A percentile compares a stretch with the other conserved stretches of the same genome.
phyloP scores from a whole-genome alignment of 148 eudicot genomes.

The Silene uniflora region DNA sequence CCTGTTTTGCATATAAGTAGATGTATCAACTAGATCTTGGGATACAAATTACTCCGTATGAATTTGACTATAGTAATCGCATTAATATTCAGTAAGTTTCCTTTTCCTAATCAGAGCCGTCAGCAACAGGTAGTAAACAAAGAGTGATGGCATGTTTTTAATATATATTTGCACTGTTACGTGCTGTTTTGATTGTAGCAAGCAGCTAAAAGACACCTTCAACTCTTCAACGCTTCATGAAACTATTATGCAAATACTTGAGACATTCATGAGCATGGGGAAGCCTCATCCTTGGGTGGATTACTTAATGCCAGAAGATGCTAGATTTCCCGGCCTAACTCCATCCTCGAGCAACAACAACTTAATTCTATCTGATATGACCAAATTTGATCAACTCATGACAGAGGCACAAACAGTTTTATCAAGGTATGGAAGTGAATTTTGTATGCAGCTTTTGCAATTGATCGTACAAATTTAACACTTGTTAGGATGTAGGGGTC shows the following conservation, averaged over 20 bases:
- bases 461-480: not conserved
- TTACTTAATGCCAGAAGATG: slow-evolving; percentile 73
- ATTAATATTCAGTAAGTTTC: not conserved
- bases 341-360: slow-evolving; percentile 37
- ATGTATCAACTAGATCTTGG: not conserved
- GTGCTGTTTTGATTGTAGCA: slow-evolving; percentile 41
- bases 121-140: not conserved
- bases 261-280: slow-evolving; percentile 69
- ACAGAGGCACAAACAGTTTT: slow-evolving; percentile 66
- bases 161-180: not conserved
- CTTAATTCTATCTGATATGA: slow-evolving; percentile 29
- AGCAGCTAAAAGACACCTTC: slow-evolving; percentile 74
- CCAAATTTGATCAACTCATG: slow-evolving; percentile 79
- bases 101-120: not conserved
- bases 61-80: not conserved
- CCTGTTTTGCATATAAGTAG: not conserved
- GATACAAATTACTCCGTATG: no score
- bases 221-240: slow-evolving; percentile 50
- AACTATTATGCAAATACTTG: slow-evolving; percentile 63
- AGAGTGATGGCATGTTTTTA: not conserved
- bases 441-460: not conserved
- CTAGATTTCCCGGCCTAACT: slow-evolving; percentile 36
- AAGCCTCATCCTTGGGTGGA: slow-evolving; percentile 74
- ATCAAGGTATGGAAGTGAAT: slow-evolving; percentile 47
- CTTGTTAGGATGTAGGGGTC: no score